Evolutionary conservation across 2,329 filamentous ascomycete species (phyloP).

Genomic region (Colletotrichum melonis): DNA sequence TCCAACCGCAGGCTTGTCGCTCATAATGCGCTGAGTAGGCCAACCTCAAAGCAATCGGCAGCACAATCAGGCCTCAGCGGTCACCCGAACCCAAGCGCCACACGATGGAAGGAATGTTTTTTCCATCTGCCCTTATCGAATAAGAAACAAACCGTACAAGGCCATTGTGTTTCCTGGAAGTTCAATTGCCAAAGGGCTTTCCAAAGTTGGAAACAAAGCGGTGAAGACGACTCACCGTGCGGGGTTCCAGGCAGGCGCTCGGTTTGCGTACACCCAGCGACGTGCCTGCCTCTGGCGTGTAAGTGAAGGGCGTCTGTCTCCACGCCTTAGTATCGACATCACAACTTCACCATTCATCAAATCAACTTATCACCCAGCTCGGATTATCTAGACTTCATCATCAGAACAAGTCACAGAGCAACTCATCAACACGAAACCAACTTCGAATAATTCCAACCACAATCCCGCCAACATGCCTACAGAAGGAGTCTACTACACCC

Average conservation of each 20-base stretch:
- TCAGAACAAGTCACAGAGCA: not conserved
- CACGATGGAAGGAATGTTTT: not conserved
- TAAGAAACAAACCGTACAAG: not conserved
- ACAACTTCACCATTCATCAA: not conserved
- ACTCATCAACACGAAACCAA: too few species aligned
- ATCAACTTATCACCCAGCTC: not conserved
- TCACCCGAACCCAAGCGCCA: fast-evolving
- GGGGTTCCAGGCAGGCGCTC: constrained; percentile 8
- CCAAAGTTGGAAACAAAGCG: not conserved
- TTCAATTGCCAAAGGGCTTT: constrained; percentile 3
- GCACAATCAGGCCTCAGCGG: not conserved
- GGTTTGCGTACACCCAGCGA: constrained; percentile 9
- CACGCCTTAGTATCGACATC: not conserved
- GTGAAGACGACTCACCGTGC: not conserved
- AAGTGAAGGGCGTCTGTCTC: not conserved
- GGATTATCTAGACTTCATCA: not conserved
- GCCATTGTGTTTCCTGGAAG: not conserved
- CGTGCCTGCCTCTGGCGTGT: constrained; percentile 1
- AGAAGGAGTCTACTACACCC: constrained; percentile 41
- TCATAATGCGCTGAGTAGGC: not conserved
- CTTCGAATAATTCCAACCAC: not conserved
- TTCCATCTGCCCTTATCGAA: not conserved
- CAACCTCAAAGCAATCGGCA: not conserved
- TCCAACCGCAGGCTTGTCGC: too few species aligned
- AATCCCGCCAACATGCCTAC: constrained; percentile 40